Evolutionary conservation across 129 eudicot genomes (phyloP).

Genomic region (Solidago caesia): DNA sequence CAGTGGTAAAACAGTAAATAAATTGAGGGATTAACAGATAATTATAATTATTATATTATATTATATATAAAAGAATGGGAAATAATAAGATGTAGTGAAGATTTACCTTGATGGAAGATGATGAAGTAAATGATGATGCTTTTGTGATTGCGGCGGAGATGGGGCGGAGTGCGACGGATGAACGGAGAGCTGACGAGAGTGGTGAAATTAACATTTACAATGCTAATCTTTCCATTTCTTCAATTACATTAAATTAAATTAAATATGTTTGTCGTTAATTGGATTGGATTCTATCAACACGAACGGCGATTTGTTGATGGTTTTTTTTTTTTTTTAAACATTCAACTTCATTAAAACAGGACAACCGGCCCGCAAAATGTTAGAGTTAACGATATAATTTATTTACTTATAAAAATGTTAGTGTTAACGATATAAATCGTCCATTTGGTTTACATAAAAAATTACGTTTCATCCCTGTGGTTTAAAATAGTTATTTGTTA

Average conservation of each 20-base stretch:
- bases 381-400: too few relatives aligned
- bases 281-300: too few relatives aligned
- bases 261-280: too few relatives aligned
- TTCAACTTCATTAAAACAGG: too few relatives aligned
- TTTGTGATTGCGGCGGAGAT: constrained; percentile 27
- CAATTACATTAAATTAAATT: not conserved
- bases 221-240: constrained; percentile 20
- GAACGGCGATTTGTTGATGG: too few relatives aligned
- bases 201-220: constrained; percentile 18
- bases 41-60: not conserved
- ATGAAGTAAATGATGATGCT: constrained; percentile 13
- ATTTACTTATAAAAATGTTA: too few relatives aligned
- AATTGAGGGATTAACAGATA: not conserved
- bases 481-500: too few relatives aligned
- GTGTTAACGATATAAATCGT: too few relatives aligned
- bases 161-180: constrained; percentile 30
- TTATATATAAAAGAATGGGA: not conserved
- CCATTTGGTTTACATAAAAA: too few relatives aligned
- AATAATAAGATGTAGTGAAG: not conserved
- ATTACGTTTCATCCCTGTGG: too few relatives aligned
- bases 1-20: not conserved
- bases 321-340: too few relatives aligned
- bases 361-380: too few relatives aligned
- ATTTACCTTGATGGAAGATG: constrained; percentile 33
- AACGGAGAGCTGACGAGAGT: constrained; percentile 17